Percentiles rank a stretch among this genome's conserved stretches.
These are phyloP conservation scores for Saccharomycopsis sp. DNA, from an alignment of 805 yeast species.

Conservation along the genomic window DNA sequence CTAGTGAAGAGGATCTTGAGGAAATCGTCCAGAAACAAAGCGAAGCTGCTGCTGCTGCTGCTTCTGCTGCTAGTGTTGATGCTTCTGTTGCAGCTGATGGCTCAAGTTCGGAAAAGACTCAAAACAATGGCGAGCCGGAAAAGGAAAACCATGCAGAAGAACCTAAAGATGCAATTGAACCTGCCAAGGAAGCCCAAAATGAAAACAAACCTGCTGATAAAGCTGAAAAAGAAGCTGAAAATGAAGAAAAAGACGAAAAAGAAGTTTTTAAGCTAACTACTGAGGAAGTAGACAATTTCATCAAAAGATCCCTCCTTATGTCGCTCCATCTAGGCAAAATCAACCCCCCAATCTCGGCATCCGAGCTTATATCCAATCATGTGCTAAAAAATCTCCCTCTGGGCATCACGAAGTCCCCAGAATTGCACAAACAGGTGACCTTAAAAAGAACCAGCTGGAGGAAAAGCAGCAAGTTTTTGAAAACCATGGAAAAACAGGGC, in stretches of 20 bases:
- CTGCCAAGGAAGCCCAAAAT: slow-evolving; percentile 11
- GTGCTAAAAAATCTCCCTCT: slow-evolving; percentile 69
- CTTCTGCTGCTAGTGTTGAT: slow-evolving; percentile 5
- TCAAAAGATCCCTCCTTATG: slow-evolving; percentile 63
- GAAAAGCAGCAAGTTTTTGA: slow-evolving; percentile 77
- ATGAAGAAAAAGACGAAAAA: slow-evolving; percentile 3
- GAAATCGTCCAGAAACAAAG: slow-evolving; percentile 9
- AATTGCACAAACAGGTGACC: slow-evolving; percentile 36
- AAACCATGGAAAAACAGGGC: slow-evolving; percentile 75
- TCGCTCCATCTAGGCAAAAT: slow-evolving; percentile 52
- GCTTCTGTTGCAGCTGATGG: slow-evolving; percentile 15
- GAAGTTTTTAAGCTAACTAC: slow-evolving; percentile 31
- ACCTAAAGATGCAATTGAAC: slow-evolving; percentile 12
- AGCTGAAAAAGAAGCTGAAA: slow-evolving; percentile 19
- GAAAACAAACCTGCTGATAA: slow-evolving; percentile 10
- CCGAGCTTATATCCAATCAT: slow-evolving; percentile 67
- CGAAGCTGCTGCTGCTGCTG: slow-evolving; percentile 13
- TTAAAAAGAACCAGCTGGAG: slow-evolving; percentile 85
- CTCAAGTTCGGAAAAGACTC: slow-evolving; percentile 6
- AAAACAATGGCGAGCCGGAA: slow-evolving; percentile 1
- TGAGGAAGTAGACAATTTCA: slow-evolving; percentile 70
- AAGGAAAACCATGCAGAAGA: slow-evolving; percentile 20
- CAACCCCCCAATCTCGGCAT: slow-evolving; percentile 61
- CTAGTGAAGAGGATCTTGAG: slow-evolving; percentile 17
- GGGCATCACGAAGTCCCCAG: slow-evolving; percentile 33